Percentiles rank a stretch among this genome's conserved stretches.
Evolutionary conservation across 257 asterid species (phyloP).

Genomic region (Nicotiana attenuata): DNA sequence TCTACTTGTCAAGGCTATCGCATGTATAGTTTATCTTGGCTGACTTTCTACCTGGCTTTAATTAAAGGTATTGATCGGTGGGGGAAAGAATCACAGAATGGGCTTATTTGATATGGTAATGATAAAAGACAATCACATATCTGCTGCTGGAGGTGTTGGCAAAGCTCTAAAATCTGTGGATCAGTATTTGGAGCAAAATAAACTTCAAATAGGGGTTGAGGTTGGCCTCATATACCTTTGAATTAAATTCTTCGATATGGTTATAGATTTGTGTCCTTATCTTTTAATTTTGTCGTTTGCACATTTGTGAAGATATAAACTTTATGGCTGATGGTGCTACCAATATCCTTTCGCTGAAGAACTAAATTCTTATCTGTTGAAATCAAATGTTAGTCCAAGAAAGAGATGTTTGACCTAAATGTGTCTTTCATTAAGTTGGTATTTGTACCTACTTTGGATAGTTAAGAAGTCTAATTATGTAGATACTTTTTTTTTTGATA

Average conservation of each 20-base stretch:
- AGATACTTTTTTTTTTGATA: not conserved
- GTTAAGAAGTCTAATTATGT: not conserved
- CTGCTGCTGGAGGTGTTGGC: slow-evolving; percentile 75
- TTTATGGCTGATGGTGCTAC: not conserved
- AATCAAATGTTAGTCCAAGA: not conserved
- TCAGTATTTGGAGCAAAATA: slow-evolving; percentile 56
- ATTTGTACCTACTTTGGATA: not conserved
- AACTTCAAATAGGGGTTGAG: slow-evolving; percentile 91
- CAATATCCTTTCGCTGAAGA: not conserved
- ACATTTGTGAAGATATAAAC: not conserved
- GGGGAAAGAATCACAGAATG: slow-evolving; percentile 91
- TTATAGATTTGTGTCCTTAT: slow-evolving; percentile 17
- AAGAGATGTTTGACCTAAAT: not conserved
- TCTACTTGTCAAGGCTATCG: not conserved
- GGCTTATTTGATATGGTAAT: slow-evolving; percentile 94
- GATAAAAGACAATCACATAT: slow-evolving; percentile 97
- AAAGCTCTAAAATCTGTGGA: slow-evolving; percentile 87
- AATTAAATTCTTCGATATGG: not conserved
- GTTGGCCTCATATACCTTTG: slow-evolving; percentile 23
- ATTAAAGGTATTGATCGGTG: slow-evolving; percentile 77
- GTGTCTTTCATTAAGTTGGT: not conserved
- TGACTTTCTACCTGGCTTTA: not conserved
- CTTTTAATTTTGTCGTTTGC: slow-evolving; percentile 7
- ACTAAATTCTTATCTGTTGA: not conserved
- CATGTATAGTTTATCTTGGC: not conserved